phyloP scores from a whole-genome alignment of 352 stramenopile genomes.

The Globisporangium canariense region DNA sequence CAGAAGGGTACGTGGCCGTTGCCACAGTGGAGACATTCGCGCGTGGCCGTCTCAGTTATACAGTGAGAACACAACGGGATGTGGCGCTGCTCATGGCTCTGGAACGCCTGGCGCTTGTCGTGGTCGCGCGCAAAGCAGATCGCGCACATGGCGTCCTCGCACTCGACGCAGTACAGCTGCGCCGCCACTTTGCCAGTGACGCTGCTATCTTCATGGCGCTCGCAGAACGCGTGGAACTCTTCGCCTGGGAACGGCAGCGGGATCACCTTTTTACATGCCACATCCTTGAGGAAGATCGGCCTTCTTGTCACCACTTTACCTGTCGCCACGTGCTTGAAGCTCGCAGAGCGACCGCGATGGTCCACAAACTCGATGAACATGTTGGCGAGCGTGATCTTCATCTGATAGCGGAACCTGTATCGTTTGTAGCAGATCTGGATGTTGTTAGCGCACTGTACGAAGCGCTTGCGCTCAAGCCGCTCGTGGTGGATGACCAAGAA shows the following conservation, averaged over 20 bases:
- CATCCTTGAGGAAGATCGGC: conserved; percentile 52
- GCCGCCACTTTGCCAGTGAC: conserved; percentile 24
- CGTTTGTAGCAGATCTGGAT: conserved; percentile 48
- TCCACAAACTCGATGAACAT: conserved; percentile 71
- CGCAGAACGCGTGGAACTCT: conserved; percentile 63
- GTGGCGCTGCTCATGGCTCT: conserved; percentile 28
- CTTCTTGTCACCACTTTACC: conserved; percentile 31
- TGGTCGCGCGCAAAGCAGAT: conserved; percentile 67
- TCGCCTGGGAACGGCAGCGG: conserved; percentile 67
- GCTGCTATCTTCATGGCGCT: conserved; percentile 54
- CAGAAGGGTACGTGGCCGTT: conserved; percentile 66
- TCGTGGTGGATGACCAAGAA: conserved; percentile 44
- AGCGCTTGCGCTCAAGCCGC: conserved; percentile 26
- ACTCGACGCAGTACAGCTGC: conserved; percentile 63
- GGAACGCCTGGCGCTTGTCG: conserved; percentile 40
- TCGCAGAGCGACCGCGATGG: conserved; percentile 34
- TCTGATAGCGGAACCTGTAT: conserved; percentile 41
- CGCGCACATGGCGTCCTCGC: conserved; percentile 64
- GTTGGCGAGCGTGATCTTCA: conserved; percentile 38
- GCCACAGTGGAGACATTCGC: conserved; percentile 61
- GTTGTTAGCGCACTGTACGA: conserved; percentile 23
- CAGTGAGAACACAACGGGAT: conserved; percentile 58
- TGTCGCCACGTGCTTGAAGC: conserved; percentile 42
- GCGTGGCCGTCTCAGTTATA: conserved; percentile 47
- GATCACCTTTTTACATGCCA: conserved; percentile 44